Base-by-base conservation (phyloP, 129 eudicot genomes). In the Artemisia argyi region DNA sequence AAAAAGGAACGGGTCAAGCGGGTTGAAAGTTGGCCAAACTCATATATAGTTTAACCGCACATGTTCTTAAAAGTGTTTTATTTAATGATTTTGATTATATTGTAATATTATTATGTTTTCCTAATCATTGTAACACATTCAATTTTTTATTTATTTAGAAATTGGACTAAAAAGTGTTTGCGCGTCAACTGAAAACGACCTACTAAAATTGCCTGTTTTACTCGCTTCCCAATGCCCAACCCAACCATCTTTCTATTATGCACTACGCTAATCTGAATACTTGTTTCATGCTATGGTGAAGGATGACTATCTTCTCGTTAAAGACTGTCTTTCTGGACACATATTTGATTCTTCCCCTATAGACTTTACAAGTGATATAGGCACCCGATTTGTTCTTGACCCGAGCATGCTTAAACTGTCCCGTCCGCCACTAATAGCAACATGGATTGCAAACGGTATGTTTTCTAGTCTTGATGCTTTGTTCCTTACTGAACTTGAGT, bases 301-400 rank as follows among this genome's bases (percentile, higher is more conserved):
- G 98, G 87, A 79, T 67, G 86, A 84, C 30, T 87, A 80, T 71
- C 85, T 48, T 64, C 78, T 86, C 6, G 88, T 94, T 17, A 86
- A 86, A 77, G 96, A 88, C 74, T 94, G 89, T 74, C 81, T 90
- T 78, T 83, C 91, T 60, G 99, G 99, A 32, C 79, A 82, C 80
- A 86, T 90, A 61, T 94, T 85, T 12, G 99, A 94, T 85, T 94
- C 99, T 6, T 18, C 80, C 65, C 99, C 99, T 4, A 84, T 84
- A 16, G 97, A 94, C 78, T 94, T 94, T 47, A 87, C 95, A 35
- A 94, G 96, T 74, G 97, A 90, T 71, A 16, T 81, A 76, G 91
- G 97, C 42, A 86, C 88, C 16, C 87, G 83, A 11, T 94, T 88
- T 51, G 74, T 73, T 61, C 88, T 90, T 76, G 89, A 90, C 72